Base-by-base conservation (phyloP, 306 rosid species). In the Luffa aegyptiaca region DNA sequence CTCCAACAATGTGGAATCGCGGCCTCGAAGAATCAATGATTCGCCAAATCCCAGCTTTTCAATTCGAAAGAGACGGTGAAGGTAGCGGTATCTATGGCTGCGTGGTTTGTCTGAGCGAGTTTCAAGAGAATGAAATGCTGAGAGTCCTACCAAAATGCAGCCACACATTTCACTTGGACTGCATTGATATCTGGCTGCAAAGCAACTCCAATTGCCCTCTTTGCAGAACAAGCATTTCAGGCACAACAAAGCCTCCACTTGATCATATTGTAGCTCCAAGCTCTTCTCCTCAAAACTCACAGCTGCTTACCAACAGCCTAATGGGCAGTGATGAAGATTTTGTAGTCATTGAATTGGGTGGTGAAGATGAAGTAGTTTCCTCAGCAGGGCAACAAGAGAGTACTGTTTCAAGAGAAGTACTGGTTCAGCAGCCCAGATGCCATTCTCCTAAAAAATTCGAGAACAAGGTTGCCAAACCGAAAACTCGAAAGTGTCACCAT, bases 101-200 rank as follows among this genome's bases (percentile, higher is more conserved):
- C 52, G 93, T 84, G 57, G 94, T 91, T 62, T 96, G 98, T 79
- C 85, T 93, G 84, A 91, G 82, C 62, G 97, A 96, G 83, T 93
- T 93, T 81, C 89, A 83, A 66, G 88, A 91, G 53, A 85, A 85
- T 13, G 97, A 93, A 75, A 93, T 88, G 84, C 91, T 93, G 0
- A 87, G 98, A 80, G 86, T 91, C 14, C 89, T 93, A 72, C 99
- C 99, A n/a, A 88, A 89, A 59, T 95, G 98, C 75, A 81, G 90
- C 88, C 97, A 95, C 75, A 83, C 87, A 10, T 95, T 95, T 64
- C 99, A 95, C 81, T 89, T 93, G 75, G 97, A 91, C 85, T 95
- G 99, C 84, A 91, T 95, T 48, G 99, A 95, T 79, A 90, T 95
- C 58, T 93, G 99, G 99, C 96, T 95, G 55, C 97, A 90, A 83